Evolutionary conservation across 805 yeast genomes (phyloP).

Genomic region (Myxozyma neglecta): DNA sequence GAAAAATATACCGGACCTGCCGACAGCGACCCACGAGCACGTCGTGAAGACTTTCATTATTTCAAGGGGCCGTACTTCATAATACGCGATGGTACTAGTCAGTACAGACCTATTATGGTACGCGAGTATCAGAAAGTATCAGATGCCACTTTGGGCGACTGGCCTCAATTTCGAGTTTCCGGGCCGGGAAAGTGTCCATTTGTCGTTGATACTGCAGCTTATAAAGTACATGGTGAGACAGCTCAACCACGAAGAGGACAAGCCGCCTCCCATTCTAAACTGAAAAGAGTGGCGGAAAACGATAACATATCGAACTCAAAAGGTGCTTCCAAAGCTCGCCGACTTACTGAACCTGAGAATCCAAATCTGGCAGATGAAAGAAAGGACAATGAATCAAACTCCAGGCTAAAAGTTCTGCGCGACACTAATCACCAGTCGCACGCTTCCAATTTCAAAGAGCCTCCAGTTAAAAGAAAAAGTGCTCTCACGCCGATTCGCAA

Average conservation of each 20-base stretch:
- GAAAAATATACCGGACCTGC: slow-evolving; percentile 84
- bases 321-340: slow-evolving; percentile 16
- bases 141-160: slow-evolving; percentile 44
- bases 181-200: slow-evolving; percentile 82
- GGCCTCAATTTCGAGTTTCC: slow-evolving; percentile 64
- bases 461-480: slow-evolving; percentile 5
- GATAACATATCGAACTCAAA: slow-evolving; percentile 8
- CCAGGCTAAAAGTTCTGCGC: background rate
- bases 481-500: slow-evolving; percentile 26
- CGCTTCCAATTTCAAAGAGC: slow-evolving; percentile 11
- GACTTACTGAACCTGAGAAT: slow-evolving; percentile 8
- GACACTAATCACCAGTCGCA: background rate
- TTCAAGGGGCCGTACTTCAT: slow-evolving; percentile 73
- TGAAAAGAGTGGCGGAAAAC: slow-evolving; percentile 4
- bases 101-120: slow-evolving; percentile 74
- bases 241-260: background rate
- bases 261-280: background rate
- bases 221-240: slow-evolving; percentile 6
- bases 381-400: slow-evolving; percentile 10
- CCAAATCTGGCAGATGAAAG: slow-evolving; percentile 4
- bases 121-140: slow-evolving; percentile 69
- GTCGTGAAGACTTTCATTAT: slow-evolving; percentile 79
- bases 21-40: slow-evolving; percentile 84
- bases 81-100: slow-evolving; percentile 76
- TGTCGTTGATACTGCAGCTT: slow-evolving; percentile 41